Evolutionary conservation across 2,329 filamentous ascomycete genomes (phyloP).

Genomic region (Fusarium nisikadoi): DNA sequence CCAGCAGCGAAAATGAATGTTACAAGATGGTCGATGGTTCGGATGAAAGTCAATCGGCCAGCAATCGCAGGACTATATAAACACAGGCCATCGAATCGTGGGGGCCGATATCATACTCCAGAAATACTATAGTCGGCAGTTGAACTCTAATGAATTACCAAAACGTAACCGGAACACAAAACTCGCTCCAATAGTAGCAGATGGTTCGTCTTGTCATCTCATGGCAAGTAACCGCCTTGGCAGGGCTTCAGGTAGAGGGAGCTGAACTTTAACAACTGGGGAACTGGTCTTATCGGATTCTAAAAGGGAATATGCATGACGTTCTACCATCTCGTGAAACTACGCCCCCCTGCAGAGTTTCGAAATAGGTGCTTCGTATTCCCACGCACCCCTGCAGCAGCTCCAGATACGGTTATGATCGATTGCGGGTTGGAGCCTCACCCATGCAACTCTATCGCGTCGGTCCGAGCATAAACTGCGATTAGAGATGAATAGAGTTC

Average conservation of each 20-base stretch:
- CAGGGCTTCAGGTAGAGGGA: slow-evolving; percentile 9
- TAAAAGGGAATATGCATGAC: slow-evolving; percentile 21
- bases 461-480: neutral
- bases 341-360: neutral
- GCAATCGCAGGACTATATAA: slow-evolving; percentile 1
- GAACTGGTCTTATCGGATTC: slow-evolving; percentile 18
- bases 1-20: slow-evolving; percentile 7
- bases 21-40: neutral
- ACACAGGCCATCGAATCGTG: neutral
- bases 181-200: neutral
- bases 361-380: slow-evolving; percentile 12
- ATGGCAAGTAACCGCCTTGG: slow-evolving; percentile 5
- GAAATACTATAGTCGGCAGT: neutral
- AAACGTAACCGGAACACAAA: slow-evolving; percentile 18
- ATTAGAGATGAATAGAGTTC: neutral
- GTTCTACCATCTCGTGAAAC: neutral
- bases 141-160: slow-evolving; percentile 4
- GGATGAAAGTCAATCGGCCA: neutral
- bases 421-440: neutral
- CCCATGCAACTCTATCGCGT: neutral
- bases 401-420: slow-evolving; percentile 8
- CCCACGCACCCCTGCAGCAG: neutral
- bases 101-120: neutral
- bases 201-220: neutral
- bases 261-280: slow-evolving; percentile 22